Evolutionary conservation across 164 flowering plant genomes (phyloP), one percentile per base, ranked within the genome.

Genomic region (Chloranthus sessilifolius): DNA sequence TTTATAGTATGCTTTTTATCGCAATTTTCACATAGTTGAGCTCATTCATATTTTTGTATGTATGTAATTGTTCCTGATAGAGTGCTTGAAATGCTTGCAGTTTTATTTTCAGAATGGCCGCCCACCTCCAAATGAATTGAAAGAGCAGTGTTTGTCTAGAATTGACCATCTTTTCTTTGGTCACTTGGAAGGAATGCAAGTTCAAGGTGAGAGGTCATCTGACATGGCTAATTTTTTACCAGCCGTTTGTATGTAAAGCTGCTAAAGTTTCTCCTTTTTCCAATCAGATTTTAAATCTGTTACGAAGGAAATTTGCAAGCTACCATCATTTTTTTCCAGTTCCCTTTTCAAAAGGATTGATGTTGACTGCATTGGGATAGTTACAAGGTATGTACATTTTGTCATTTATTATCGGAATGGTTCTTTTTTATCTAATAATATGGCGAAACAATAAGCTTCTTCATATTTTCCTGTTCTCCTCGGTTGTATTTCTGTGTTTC

Each of bases 41-140:
- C n/a, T n/a, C 19, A 2, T 47, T 6, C 9, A 24, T 8, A 31
- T 20, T 9, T 5, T 53, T 29, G 27, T 1, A 17, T 17, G 29
- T 26, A n/a, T 11, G 27, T 28, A 25, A 37, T 24, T 12, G 30
- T 1, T 53, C 21, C 23, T 27, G 16, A 31, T 53, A 16, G 9
- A 44, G 12, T 24, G 9, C 28, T 17, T 56, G 37, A 26, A 38
- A 56, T 52, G 22, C 46, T 61, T 76, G 75, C 79, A 87, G 96
- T 88, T 88, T 58, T 88, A 80, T 64, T 88, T 84, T 65, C 79
- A 68, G 65, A 75, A 88, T 82, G 92, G 90, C 11, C 88, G 82
- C 14, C 96, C 94, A 25, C 74, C 90, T 5, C 76, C 92, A 48
- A 80, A 68, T 50, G 94, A 84, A 43, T 43, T 82, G 25, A 82